Base-by-base conservation (phyloP, 169 alveolate genomes). In the Plasmodium inui region DNA sequence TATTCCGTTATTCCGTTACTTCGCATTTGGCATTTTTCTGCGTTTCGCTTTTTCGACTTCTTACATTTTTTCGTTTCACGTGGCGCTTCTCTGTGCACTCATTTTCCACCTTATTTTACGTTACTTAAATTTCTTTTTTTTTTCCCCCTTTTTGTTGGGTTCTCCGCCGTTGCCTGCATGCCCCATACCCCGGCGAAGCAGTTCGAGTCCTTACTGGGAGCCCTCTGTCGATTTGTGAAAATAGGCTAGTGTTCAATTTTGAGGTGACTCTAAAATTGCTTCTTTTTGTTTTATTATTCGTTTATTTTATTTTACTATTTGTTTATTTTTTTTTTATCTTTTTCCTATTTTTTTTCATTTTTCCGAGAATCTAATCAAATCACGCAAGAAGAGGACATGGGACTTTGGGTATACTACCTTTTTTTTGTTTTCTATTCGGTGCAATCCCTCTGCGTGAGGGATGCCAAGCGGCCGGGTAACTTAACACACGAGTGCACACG, bases 371-470 rank as follows among this genome's bases (percentile, higher is more conserved):
- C 39, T 50, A 50, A 17, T 14, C 17, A 50, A 14, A 50, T 50
- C 61, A 50, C 61, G 10, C 61, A 50, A 30, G 80, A 37, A 55
- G 14, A 22, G 79, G 81, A 82, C 26, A 82, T 82, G 91, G 79
- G 41, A 30, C 12, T 61, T 55, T 57, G 70, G 41, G 67, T 30
- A 4, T 55, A 82, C 80, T 55, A 57, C 91, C 22, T 82, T n/a
- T 17, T 82, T 82, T 57, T 82, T 22, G 17, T 82, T 82, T 50
- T 82, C 19, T 82, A n/a, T 61, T 82, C 91, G 41, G 26, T 82
- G 34, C 37, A 81, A 30, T 55, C 81, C 91, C 74, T 82, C 22
- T 82, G 81, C 80, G n/a, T 82, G 9, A 82, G 57, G 72, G 81
- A 82, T 57, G 72, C 22, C 22, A 82, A 12, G 46, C 55, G 72